Base-by-base conservation (phyloP, 2,329 filamentous ascomycete genomes). In the Cyclaneusma minus region DNA sequence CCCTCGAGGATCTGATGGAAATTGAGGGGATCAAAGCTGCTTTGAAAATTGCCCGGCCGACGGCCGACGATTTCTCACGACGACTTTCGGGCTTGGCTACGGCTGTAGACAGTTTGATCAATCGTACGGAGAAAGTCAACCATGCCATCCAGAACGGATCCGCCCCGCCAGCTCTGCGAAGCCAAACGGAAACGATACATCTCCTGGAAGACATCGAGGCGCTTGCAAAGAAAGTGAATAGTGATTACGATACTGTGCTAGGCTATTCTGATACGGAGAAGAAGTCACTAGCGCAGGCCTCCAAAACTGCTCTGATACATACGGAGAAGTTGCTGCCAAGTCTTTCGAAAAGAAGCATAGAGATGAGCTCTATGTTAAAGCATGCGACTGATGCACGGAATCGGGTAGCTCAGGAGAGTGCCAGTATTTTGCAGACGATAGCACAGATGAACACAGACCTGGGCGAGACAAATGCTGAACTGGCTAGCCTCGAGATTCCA, bases 151-250 rank as follows among this genome's bases (percentile, higher is more conserved):
- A 76, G 22, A 65, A 64, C 28, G 58, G 64, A 9, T 56, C 56
- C 37, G 58, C 45, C 30, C 65, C 61, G 25, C 76, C 62, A 13
- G 52, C 64, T 5, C 46, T 71, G 24, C 55, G 60, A 11, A 71
- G 70, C 32, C 58, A 57, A 21, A 62, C 69, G 25, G 79, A 85
- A 36, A 64, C 77, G 4, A 51, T 58, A 13, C 71, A 77, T 34
- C 57, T 93, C 5, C 59, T 89, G 25, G 68, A 83, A 34, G 89
- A 95, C 47, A 83, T 95, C 22, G 76, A 87, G 45, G 77, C 81
- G 0, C 63, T 95, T 29, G 74, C 75, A 27, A 83, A 73, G 41
- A 94, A 94, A 52, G 79, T 98, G 25, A 72, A 75, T 24, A 80
- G 76, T 5, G 89, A 95, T 50, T 81, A 83, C 44, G 76, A 84